Evolutionary conservation across 768 basidiomycete genomes (phyloP), one percentile per base, ranked within the genome.

Genomic region (Tephrocybe sp.): DNA sequence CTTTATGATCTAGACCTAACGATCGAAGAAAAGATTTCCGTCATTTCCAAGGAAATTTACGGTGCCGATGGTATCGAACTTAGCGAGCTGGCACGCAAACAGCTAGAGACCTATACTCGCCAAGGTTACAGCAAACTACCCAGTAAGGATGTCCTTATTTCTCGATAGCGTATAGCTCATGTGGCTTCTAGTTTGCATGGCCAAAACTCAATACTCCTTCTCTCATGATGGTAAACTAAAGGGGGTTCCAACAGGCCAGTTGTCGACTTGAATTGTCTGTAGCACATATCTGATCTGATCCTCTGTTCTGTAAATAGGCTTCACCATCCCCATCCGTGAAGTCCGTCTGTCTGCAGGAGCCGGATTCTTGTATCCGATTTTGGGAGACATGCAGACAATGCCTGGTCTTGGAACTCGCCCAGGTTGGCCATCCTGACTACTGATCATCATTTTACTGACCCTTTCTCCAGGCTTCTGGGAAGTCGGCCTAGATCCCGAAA

Each of bases 311-410:
- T n/a, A n/a, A 34, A 5, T 54, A 83, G 94, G 92, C 22, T 99
- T 99, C 74, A 94, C 84, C 8, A 74, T 98, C 51, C 94, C 94
- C 21, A 92, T 99, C 64, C 83, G 91, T 25, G 83, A 84, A 47
- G 89, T 97, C 39, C 77, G 89, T 40, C 71, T 95, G 18, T 89
- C 91, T 6, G 97, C 93, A 4, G 95, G 95, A 36, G 94, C 94
- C 49, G 91, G 91, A 21, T 97, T 98, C 84, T 70, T 98, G 55
- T 97, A 94, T 68, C 94, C 95, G 19, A 80, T 97, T 54, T 76
- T 90, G n/a, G 91, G 90, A 31, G 92, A 94, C 66, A 97, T 99
- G 91, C 88, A 91, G 66, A 97, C 94, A 48, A 95, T 99, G 92
- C 95, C 95, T 37, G 95, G 94, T 57, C 79, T 97, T 34, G 91